Evolutionary conservation across 768 basidiomycete genomes (phyloP).

Genomic region (Bullera alba): DNA sequence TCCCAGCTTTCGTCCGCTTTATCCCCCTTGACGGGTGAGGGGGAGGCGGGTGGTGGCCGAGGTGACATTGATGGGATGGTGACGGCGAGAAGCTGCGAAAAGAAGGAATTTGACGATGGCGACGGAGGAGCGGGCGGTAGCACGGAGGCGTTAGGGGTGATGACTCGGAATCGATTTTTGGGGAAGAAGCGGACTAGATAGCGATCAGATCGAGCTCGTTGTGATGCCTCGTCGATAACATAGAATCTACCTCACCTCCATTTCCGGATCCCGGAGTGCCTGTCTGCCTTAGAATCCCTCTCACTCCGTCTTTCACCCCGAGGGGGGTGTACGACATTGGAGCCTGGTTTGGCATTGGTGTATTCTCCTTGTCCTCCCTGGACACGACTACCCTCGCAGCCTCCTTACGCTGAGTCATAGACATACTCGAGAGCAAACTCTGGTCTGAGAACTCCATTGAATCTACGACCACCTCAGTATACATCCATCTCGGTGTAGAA

Average conservation of each 20-base stretch:
- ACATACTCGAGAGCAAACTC: too few relatives aligned
- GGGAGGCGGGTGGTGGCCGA: slow-evolving; percentile 2
- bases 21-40: neutral
- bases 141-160: slow-evolving; percentile 33
- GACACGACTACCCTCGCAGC: too few relatives aligned
- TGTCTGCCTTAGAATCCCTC: slow-evolving; percentile 29
- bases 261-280: slow-evolving; percentile 42
- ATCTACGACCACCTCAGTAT: too few relatives aligned
- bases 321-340: slow-evolving; percentile 4
- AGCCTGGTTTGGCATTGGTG: neutral
- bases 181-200: slow-evolving; percentile 38
- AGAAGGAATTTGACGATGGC: slow-evolving; percentile 26
- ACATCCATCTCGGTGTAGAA: neutral
- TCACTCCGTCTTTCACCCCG: slow-evolving; percentile 17
- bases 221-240: neutral
- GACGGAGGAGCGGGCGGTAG: slow-evolving; percentile 13
- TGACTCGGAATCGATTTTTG: slow-evolving; percentile 38
- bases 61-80: slow-evolving; percentile 32
- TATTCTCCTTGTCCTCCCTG: neutral
- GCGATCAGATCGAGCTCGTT: neutral
- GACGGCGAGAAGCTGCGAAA: slow-evolving; percentile 32
- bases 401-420: too few relatives aligned
- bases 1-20: slow-evolving; percentile 35
- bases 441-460: slow-evolving; percentile 15
- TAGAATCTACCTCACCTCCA: slow-evolving; percentile 23